Evolutionary conservation across 2,329 filamentous ascomycete species (phyloP).

Genomic region (Neurospora sp.): DNA sequence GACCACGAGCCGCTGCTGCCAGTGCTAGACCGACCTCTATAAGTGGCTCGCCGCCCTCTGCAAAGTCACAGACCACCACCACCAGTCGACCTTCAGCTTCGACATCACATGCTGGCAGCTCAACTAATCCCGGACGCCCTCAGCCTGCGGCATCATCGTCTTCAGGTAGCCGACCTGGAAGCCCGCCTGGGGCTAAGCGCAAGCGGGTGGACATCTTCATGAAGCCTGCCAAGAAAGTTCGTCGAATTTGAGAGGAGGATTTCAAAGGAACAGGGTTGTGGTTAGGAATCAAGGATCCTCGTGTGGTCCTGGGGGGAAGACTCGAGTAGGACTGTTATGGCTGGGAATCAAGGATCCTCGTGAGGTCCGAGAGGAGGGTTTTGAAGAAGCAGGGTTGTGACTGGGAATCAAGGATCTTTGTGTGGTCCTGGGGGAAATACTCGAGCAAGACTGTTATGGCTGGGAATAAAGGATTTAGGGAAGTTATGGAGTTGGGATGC

Average conservation of each 20-base stretch:
- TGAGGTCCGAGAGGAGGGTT: background rate
- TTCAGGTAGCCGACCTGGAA: background rate
- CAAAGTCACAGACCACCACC: background rate
- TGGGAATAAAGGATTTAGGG: background rate
- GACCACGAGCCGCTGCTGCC: background rate
- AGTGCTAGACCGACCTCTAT: background rate
- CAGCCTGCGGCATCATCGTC: constrained; percentile 6
- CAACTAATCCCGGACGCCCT: background rate
- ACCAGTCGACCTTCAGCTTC: background rate
- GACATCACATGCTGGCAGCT: constrained; percentile 2
- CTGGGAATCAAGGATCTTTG: background rate
- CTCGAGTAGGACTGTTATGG: background rate
- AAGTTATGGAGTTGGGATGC: background rate
- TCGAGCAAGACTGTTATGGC: background rate
- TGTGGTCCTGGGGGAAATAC: background rate
- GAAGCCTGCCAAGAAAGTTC: constrained; percentile 2
- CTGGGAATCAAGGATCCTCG: background rate
- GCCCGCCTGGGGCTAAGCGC: background rate
- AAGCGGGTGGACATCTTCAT: constrained; percentile 5
- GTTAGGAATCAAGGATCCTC: background rate
- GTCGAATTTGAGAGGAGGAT: background rate
- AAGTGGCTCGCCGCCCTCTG: no score
- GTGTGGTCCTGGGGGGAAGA: background rate
- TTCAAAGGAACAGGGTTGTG: background rate
- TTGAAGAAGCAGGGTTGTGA: background rate